Percentiles rank a stretch among this genome's conserved stretches.
Conservation (phyloP, 768 basidiomycete genomes). For the Russula lepida region DNA sequence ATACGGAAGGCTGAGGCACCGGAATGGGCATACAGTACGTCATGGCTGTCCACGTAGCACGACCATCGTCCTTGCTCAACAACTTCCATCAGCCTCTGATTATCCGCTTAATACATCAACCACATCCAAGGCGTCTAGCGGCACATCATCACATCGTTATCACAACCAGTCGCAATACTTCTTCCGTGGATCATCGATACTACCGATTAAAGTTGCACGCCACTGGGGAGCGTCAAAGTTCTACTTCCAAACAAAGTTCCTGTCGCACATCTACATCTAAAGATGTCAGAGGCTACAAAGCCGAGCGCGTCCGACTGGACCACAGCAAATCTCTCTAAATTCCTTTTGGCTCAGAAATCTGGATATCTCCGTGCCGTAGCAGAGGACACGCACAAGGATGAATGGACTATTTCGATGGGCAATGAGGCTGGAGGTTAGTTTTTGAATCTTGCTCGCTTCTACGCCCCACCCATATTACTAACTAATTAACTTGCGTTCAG, state of each 20-base stretch:
- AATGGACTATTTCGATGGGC: constrained; percentile 85
- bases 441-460: background rate
- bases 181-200: constrained; percentile 3
- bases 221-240: background rate
- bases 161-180: background rate
- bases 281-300: constrained; percentile 1
- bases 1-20: background rate
- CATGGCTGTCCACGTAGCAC: background rate
- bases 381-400: constrained; percentile 21
- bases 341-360: constrained; percentile 17
- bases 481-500: constrained; percentile 33
- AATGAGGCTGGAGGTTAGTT: constrained; percentile 90
- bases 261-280: background rate
- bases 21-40: background rate
- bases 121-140: too few relatives aligned
- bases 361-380: constrained; percentile 14
- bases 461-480: background rate
- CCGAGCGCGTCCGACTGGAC: background rate
- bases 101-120: background rate
- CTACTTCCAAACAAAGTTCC: background rate
- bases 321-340: constrained; percentile 3
- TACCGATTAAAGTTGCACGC: background rate
- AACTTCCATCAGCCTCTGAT: background rate
- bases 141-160: background rate
- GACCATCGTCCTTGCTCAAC: background rate